phyloP scores from a whole-genome alignment of 116 monocot genomes.

The Papilionanthe hybrid region DNA sequence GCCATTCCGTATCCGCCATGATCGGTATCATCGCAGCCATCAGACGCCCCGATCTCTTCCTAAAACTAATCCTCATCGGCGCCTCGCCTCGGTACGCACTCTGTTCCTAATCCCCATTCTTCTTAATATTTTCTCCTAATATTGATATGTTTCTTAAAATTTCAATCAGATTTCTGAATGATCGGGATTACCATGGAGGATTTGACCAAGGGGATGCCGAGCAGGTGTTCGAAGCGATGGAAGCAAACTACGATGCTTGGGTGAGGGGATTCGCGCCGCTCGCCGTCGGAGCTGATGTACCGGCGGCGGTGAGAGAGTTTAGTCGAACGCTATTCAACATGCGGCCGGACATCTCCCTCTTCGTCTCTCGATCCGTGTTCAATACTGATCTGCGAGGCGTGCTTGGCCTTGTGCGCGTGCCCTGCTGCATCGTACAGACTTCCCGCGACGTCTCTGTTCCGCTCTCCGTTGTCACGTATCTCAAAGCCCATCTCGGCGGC shows the following conservation, averaged over 20 bases:
- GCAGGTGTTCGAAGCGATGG: constrained; percentile 73
- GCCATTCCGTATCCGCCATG: constrained; percentile 97
- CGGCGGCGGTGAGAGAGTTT: constrained; percentile 84
- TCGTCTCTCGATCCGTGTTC: constrained; percentile 71
- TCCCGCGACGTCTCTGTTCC: constrained; percentile 84
- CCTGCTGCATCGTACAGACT: constrained; percentile 82
- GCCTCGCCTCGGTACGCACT: constrained; percentile 58
- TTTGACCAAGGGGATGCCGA: constrained; percentile 71
- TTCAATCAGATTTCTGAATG: constrained; percentile 62
- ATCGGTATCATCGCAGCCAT: constrained; percentile 80
- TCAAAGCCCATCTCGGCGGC: constrained; percentile 66
- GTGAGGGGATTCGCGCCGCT: constrained; percentile 83
- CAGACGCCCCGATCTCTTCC: constrained; percentile 66
- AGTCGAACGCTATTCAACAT: constrained; percentile 98
- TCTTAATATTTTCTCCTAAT: background rate
- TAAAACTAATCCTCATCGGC: constrained; percentile 80
- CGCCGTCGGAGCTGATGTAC: constrained; percentile 86
- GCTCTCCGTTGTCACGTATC: constrained; percentile 53
- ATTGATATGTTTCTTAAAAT: background rate
- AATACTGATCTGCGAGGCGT: constrained; percentile 70
- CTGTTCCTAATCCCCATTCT: background rate
- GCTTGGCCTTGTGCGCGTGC: constrained; percentile 55
- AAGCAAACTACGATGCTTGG: constrained; percentile 91
- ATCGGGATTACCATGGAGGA: constrained; percentile 77
- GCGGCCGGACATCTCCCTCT: constrained; percentile 92